Conservation (phyloP, 2,329 filamentous ascomycete genomes). For the Diplodia scrobiculata region DNA sequence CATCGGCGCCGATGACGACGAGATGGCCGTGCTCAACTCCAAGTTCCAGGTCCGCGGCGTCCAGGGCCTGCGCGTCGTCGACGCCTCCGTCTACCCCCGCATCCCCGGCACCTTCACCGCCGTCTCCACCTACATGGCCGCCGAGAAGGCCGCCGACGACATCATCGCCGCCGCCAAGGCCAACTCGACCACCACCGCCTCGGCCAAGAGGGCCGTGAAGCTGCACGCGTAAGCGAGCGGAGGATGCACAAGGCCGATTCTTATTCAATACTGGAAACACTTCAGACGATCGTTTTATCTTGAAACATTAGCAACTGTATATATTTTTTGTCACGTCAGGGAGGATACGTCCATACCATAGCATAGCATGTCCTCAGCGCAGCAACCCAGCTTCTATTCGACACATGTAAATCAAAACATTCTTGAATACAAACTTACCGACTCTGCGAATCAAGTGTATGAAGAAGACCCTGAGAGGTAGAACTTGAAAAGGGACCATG, state of each 20-base stretch:
- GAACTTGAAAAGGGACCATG: not conserved
- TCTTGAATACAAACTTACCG: too few species aligned
- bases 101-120: slow-evolving; percentile 59
- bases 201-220: not conserved
- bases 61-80: slow-evolving; percentile 60
- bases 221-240: not conserved
- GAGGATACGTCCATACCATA: too few species aligned
- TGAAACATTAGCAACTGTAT: too few species aligned
- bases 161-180: slow-evolving; percentile 7
- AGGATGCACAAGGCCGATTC: too few species aligned
- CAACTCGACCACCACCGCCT: slow-evolving; percentile 6
- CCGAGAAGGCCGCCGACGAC: slow-evolving; percentile 63
- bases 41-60: slow-evolving; percentile 61
- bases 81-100: slow-evolving; percentile 61
- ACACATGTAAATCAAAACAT: too few species aligned
- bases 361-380: too few species aligned
- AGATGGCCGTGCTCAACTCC: slow-evolving; percentile 59
- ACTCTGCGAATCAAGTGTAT: too few species aligned
- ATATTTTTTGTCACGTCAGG: too few species aligned
- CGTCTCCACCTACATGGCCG: slow-evolving; percentile 58
- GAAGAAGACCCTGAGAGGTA: too few species aligned
- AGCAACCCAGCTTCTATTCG: too few species aligned
- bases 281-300: too few species aligned
- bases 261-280: too few species aligned
- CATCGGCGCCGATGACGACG: slow-evolving; percentile 58